Percentiles rank a stretch among this genome's conserved stretches.
Evolutionary conservation across 2,329 filamentous ascomycete species (phyloP).

Genomic region (Epichloe coenophiala): DNA sequence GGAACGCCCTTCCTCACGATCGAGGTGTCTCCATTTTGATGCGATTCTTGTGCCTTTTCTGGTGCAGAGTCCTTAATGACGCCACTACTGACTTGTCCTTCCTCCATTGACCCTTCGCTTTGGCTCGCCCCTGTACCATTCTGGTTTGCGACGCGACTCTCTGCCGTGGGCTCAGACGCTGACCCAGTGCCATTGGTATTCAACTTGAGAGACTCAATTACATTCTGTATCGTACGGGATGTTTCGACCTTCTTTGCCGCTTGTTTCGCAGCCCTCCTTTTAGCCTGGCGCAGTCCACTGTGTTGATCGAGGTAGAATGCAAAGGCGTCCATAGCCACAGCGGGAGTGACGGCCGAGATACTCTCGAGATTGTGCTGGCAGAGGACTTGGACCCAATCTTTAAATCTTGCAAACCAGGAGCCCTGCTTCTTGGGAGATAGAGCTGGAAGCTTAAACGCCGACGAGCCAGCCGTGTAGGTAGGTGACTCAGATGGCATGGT

Average conservation of each 20-base stretch:
- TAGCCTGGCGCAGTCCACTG: constrained; percentile 16
- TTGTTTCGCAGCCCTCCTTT: constrained; percentile 20
- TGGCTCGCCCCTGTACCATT: background rate
- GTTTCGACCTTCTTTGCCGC: constrained; percentile 15
- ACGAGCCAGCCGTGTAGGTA: constrained; percentile 9
- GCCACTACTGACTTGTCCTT: constrained; percentile 1
- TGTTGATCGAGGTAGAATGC: constrained; percentile 17
- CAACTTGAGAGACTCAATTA: constrained; percentile 10
- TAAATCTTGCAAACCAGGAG: constrained; percentile 22
- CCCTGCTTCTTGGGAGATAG: constrained; percentile 15
- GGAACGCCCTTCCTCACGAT: constrained; percentile 13
- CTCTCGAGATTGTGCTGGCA: constrained; percentile 13
- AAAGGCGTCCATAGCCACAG: constrained; percentile 14
- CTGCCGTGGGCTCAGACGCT: background rate
- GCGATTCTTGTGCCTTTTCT: background rate
- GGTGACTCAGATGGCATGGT: constrained; percentile 11
- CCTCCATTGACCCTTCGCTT: background rate
- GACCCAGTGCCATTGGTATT: background rate
- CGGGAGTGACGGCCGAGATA: constrained; percentile 12
- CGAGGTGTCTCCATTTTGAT: constrained; percentile 2
- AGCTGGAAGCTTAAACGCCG: constrained; percentile 15
- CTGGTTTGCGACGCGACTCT: background rate
- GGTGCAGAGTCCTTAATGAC: background rate
- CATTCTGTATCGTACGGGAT: constrained; percentile 12
- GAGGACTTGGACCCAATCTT: constrained; percentile 21